Evolutionary conservation across 2,329 filamentous ascomycete genomes (phyloP).

Genomic region (Fusarium lyarnte): DNA sequence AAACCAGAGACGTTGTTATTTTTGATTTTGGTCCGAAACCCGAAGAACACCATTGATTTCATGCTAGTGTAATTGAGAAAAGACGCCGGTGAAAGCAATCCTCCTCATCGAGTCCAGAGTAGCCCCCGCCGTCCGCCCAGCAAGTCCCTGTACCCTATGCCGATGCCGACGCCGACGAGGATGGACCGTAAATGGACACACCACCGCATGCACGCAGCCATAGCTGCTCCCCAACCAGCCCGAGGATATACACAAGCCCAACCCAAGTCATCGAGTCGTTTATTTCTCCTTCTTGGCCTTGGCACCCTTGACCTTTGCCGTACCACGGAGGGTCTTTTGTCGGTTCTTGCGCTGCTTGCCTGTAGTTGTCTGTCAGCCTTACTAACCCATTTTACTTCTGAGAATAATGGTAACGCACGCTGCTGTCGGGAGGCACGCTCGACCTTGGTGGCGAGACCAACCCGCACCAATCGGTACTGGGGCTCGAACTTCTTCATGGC

Average conservation of each 20-base stretch:
- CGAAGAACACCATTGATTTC: slow-evolving; percentile 55
- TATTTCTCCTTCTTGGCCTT: slow-evolving; percentile 95
- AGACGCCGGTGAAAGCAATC: slow-evolving; percentile 43
- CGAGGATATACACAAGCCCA: slow-evolving; percentile 46
- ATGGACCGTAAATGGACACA: slow-evolving; percentile 37
- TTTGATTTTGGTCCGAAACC: slow-evolving; percentile 50
- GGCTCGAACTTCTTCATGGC: slow-evolving; percentile 99
- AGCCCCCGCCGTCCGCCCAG: slow-evolving; percentile 37
- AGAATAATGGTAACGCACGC: slow-evolving; percentile 73
- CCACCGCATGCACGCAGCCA: slow-evolving; percentile 45
- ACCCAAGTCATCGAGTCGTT: slow-evolving; percentile 54
- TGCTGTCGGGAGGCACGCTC: slow-evolving; percentile 99
- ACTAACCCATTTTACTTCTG: not conserved
- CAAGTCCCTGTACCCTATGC: slow-evolving; percentile 41
- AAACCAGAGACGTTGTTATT: slow-evolving; percentile 38
- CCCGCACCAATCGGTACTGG: slow-evolving; percentile 93
- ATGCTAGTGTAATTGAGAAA: slow-evolving; percentile 53
- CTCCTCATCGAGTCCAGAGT: slow-evolving; percentile 45
- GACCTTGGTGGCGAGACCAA: slow-evolving; percentile 91
- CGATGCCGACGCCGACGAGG: slow-evolving; percentile 39
- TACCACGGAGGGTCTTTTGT: slow-evolving; percentile 97
- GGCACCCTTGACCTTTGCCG: slow-evolving; percentile 97
- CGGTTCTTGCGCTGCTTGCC: slow-evolving; percentile 99
- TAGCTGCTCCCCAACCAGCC: slow-evolving; percentile 42
- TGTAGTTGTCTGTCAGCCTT: slow-evolving; percentile 55